Base-by-base conservation (phyloP, 2,329 filamentous ascomycete genomes). In the Calonectria montana region DNA sequence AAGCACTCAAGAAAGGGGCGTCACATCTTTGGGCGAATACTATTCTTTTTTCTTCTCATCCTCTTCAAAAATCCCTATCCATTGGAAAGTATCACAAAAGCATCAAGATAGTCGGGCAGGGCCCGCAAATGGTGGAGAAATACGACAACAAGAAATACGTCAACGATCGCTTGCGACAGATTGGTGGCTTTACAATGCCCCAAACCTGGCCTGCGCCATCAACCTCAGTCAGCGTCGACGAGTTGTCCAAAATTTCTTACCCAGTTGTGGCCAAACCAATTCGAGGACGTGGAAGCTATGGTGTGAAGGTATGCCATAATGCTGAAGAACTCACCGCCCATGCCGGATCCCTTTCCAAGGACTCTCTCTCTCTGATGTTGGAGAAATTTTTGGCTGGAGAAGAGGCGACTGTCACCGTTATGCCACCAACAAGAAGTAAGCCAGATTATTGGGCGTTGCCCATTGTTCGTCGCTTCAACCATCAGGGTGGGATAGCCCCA, bases 1-100 rank as follows among this genome's bases (percentile, higher is more conserved):
- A 64, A 53, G 86, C 86, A 0, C 59, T 88, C 1, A 64, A 81
- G 4, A 76, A 77, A 43, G 85, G 85, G 0, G 84, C 84, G 0
- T 88, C 84, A 1, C 83, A 86, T 73, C 77, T 88, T 4, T 88
- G 87, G 86, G 85, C 86, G 1, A 89, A 89, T 73, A 89, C 87
- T 0, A 84, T 88, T 53, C 76, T 88, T 0, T 89, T 88, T 74
- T 81, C 82, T 0, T 81, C 82, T 0, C 87, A 89, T 75, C 86
- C 87, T 2, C 79, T 89, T 0, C 87, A 89, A 69, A 81, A 71
- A 0, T 87, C 86, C 0, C n/a, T 74, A 1, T 71, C 65, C 2
- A 74, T 88, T 5, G 74, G 76, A 2, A 50, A 75, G 8, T 76
- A 81, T 53, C 76, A 80, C 8, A 73, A 82, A 6, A 25, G 29